Evolutionary conservation across 208 protist species (phyloP), one percentile per base, ranked within the genome.

Genomic region (Vickermania spadyakhi): DNA sequence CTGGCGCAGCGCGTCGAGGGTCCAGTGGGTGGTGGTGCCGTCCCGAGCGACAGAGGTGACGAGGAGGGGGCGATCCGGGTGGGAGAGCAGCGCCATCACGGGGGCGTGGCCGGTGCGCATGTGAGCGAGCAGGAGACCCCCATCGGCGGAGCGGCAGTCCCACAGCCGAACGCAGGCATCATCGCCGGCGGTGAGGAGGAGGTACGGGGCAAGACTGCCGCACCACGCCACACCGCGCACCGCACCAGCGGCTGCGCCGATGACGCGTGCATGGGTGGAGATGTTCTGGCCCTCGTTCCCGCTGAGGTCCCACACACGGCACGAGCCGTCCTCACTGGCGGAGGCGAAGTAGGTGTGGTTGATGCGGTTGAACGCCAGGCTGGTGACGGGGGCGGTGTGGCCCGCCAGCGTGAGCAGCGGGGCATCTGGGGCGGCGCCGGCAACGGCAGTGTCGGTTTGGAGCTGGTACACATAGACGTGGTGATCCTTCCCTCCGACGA

Each of bases 161-260:
- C 93, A 98, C 58, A 98, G 70, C 14, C 91, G 79, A 41, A 96
- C 59, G n/a, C 89, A 94, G 36, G 71, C 66, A 62, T 98, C 95
- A 71, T 97, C 77, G 62, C 81, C 84, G 52, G 82, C 77, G 26
- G 82, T 90, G 11, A 91, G 71, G 5, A 98, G 61, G 56, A 90
- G 80, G 31, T 79, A 50, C 36, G 76, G 66, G n/a, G 89, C 73
- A 45, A 77, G 66, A 26, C 28, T 59, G 36, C 11, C 36, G 25
- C 51, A 55, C 51, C 51, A 55, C 7, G 21, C 51, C 11, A 55
- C 21, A 5, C n/a, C 13, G 11, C 21, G 13, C 21, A 55, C 25
- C 21, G 51, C 11, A 18, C 41, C 41, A 23, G 21, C 7, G 5
- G 13, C n/a, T 23, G 51, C 26, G 13, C 11, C 22, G 23, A 51